Evolutionary conservation across 345 rosid species (phyloP), one percentile per base, ranked within the genome.

Genomic region (Trapa bicornis): DNA sequence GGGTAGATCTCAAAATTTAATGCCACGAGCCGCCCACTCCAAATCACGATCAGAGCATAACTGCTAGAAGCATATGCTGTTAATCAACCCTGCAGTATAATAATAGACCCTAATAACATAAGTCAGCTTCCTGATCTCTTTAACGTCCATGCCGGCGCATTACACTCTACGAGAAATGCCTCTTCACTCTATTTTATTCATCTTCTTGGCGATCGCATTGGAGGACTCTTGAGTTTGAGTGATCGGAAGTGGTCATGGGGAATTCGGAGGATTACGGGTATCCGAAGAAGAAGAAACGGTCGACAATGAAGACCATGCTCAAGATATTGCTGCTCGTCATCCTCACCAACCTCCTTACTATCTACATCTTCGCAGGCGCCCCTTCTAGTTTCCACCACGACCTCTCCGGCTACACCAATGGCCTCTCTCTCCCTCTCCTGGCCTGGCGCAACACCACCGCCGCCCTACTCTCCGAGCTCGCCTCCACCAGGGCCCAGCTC

Each of bases 271-370:
- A 65, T 67, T 68, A 65, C 17, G 29, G 29, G 29, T 22, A 22
- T 22, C 76, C 68, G 68, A 81, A 70, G 74, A 73, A 65, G n/a
- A n/a, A 22, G 9, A 67, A 66, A n/a, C 68, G 72, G 8, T 38
- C 63, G 9, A 53, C 67, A 3, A 43, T n/a, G 58, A 78, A 37
- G 71, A 72, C 12, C 75, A 80, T 68, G 84, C 71, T 80, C 72
- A 82, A 71, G 69, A 66, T 81, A 39, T 60, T 79, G 35, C 0
- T 76, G 45, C 65, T 82, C 37, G 63, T 79, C 35, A 52, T 82
- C 38, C 47, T 79, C 6, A 77, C 85, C 43, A 82, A 78, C 76
- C 75, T 82, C 71, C 75, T 82, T 66, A 79, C 86, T 0, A 47
- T 78, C 71, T 80, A 71, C 69, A 45, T 80, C 60, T 66, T 80